Percentiles rank a stretch among this genome's conserved stretches.
phyloP scores from a whole-genome alignment of 2,329 filamentous ascomycete genomes.

The Colletotrichum eremochloae region DNA sequence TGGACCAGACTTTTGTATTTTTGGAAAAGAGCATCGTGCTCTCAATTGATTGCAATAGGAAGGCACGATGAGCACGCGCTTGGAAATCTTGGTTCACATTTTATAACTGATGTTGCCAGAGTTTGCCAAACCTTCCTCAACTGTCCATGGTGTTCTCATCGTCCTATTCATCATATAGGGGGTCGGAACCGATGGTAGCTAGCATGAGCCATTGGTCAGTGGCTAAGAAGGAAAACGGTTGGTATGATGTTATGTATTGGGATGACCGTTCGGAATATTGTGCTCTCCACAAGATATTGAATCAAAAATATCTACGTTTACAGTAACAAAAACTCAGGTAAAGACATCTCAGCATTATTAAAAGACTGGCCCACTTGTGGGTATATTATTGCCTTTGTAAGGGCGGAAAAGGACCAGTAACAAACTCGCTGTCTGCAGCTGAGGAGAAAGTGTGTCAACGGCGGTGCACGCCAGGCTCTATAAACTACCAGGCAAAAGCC shows the following conservation, averaged over 20 bases:
- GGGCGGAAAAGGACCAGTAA: neutral
- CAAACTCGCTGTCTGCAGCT: neutral
- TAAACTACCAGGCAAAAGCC: slow-evolving; percentile 46
- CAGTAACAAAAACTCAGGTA: neutral
- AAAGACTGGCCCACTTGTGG: neutral
- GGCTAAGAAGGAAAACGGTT: neutral
- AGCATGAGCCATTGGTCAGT: neutral
- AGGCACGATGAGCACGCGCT: too few relatives aligned
- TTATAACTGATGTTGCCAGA: neutral
- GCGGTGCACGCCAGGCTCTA: too few relatives aligned
- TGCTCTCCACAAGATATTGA: neutral
- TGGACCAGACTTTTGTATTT: too few relatives aligned
- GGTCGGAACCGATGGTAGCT: rapidly evolving
- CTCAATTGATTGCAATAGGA: too few relatives aligned
- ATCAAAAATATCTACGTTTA: neutral
- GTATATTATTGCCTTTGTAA: neutral
- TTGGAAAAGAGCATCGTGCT: neutral
- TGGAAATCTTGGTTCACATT: too few relatives aligned
- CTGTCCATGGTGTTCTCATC: neutral
- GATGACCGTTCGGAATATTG: neutral
- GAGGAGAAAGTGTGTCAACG: neutral
- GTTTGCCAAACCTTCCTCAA: neutral
- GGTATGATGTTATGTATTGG: neutral
- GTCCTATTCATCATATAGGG: neutral
- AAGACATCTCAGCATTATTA: neutral